A percentile compares a stretch with the other conserved stretches of the same genome.
Conservation (phyloP, 164 flowering plant genomes). For the Aristolochia contorta region DNA sequence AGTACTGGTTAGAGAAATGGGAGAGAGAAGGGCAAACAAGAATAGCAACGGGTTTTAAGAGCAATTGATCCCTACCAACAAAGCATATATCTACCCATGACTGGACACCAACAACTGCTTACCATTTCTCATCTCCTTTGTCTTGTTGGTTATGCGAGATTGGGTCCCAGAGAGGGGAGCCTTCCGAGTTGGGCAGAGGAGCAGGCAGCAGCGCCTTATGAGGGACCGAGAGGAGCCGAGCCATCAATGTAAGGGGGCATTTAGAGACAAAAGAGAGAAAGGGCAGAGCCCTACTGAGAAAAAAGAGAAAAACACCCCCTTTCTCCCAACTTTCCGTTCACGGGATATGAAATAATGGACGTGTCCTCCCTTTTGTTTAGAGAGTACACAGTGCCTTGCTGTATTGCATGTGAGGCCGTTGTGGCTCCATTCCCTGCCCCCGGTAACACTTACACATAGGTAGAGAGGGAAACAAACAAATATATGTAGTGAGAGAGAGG, state of each 20-base stretch:
- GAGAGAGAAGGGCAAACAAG: no score
- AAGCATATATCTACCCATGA: no score
- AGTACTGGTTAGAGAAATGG: no score
- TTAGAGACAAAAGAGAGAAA: not conserved
- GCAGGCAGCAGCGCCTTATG: no score
- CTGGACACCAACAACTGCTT: no score
- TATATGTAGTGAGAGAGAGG: not conserved
- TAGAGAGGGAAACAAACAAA: conserved; percentile 2
- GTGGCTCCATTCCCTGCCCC: conserved; percentile 27
- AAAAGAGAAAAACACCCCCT: conserved; percentile 1
- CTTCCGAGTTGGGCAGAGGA: no score
- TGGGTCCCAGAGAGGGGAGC: no score
- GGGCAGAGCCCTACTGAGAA: not conserved
- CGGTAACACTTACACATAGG: not conserved
- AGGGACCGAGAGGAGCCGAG: not conserved
- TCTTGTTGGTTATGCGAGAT: no score
- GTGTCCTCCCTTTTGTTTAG: conserved; percentile 36
- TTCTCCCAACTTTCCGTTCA: conserved; percentile 14
- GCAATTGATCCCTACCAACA: no score
- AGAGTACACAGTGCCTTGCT: conserved; percentile 58
- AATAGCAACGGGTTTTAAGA: no score
- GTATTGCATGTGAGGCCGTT: conserved; percentile 63
- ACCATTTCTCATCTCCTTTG: no score
- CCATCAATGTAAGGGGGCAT: not conserved
- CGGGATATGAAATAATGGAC: conserved; percentile 30